Conservation (phyloP, 805 yeast genomes). For the Starmerella floricola region DNA sequence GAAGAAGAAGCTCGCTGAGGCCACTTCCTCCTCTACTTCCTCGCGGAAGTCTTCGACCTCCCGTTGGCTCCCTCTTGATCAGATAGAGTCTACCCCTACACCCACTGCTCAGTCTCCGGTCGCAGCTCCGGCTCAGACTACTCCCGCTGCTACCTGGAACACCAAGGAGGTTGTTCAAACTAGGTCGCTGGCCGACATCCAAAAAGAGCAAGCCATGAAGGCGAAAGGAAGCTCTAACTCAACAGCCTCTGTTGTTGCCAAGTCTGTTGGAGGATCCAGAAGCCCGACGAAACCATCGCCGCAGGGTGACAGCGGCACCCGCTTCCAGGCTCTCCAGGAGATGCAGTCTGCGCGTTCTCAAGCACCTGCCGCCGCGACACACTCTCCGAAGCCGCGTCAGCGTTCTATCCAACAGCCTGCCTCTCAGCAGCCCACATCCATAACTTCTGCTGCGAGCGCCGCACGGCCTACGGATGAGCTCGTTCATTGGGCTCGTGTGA, state of each 20-base stretch:
- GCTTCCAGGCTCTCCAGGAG: no score
- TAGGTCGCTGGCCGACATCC: constrained; percentile 31
- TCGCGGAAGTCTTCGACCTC: constrained; percentile 5
- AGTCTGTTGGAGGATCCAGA: not conserved
- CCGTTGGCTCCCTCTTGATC: constrained; percentile 8
- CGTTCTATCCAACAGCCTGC: no score
- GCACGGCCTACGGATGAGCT: constrained; percentile 30
- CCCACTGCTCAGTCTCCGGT: constrained; percentile 1
- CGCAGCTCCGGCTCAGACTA: constrained; percentile 4
- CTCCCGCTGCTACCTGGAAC: constrained; percentile 14
- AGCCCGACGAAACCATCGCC: not conserved
- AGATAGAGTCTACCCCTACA: not conserved
- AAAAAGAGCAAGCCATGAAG: constrained; percentile 24
- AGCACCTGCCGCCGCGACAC: no score
- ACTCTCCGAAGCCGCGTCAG: not conserved
- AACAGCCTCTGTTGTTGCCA: not conserved
- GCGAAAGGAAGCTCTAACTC: not conserved
- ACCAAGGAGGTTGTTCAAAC: constrained; percentile 22
- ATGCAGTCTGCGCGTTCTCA: no score
- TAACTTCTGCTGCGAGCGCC: constrained; percentile 16
- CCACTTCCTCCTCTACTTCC: not conserved
- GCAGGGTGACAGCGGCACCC: no score
- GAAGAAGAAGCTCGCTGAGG: constrained; percentile 5
- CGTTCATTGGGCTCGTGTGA: constrained; percentile 31
- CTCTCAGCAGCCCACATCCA: constrained; percentile 3